Evolutionary conservation across 352 stramenopile species (phyloP).

Genomic region (Peronosclerospora sorghi): DNA sequence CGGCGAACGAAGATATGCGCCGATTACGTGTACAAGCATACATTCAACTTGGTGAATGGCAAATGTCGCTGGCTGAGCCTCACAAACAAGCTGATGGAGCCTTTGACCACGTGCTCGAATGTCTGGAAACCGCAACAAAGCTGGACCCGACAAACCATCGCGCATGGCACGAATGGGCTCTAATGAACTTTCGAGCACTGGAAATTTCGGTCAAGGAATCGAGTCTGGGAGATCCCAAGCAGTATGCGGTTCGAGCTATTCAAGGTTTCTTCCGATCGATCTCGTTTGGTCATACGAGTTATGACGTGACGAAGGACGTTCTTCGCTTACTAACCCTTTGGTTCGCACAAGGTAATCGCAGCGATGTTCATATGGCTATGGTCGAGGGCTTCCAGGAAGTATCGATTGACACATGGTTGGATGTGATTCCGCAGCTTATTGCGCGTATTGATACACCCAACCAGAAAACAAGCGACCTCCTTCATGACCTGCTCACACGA

Average conservation of each 20-base stretch:
- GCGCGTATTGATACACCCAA: slow-evolving; percentile 76
- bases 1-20: slow-evolving; percentile 57
- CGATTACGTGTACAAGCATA: slow-evolving; percentile 71
- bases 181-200: slow-evolving; percentile 96
- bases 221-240: too few species aligned
- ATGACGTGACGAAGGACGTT: slow-evolving; percentile 97
- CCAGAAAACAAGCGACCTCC: slow-evolving; percentile 46
- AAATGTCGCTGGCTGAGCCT: slow-evolving; percentile 69
- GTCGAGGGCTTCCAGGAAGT: slow-evolving; percentile 84
- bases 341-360: slow-evolving; percentile 92
- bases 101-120: slow-evolving; percentile 65
- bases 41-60: slow-evolving; percentile 80
- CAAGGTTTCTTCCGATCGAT: slow-evolving; percentile 94
- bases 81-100: slow-evolving; percentile 71
- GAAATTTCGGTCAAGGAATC: too few species aligned
- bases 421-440: slow-evolving; percentile 96
- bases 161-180: slow-evolving; percentile 94
- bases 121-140: slow-evolving; percentile 55
- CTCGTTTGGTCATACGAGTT: slow-evolving; percentile 89
- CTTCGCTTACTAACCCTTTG: slow-evolving; percentile 96
- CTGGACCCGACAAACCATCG: slow-evolving; percentile 66
- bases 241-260: slow-evolving; percentile 59
- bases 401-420: slow-evolving; percentile 95
- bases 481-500: slow-evolving; percentile 82
- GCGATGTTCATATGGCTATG: slow-evolving; percentile 78